Percentiles rank a stretch among this genome's conserved stretches.
phyloP scores from a whole-genome alignment of 2,329 filamentous ascomycete genomes.

The Pestalotiopsis sp. region DNA sequence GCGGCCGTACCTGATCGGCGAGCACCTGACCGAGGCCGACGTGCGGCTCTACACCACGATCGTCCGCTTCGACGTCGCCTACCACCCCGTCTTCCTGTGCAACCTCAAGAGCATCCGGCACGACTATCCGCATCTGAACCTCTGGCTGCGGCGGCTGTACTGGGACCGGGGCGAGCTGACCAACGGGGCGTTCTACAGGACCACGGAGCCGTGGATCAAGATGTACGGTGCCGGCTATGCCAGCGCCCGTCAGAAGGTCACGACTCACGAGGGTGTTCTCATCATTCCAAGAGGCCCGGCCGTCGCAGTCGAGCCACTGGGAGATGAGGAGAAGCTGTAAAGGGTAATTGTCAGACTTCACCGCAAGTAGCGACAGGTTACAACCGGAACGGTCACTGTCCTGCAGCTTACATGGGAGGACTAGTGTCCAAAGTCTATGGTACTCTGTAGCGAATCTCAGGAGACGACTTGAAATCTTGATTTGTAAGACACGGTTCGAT shows the following conservation, averaged over 20 bases:
- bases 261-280: conserved; percentile 27
- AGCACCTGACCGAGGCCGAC: conserved; percentile 69
- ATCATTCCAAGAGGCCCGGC: conserved; percentile 32
- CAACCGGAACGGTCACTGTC: background rate
- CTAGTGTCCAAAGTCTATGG: background rate
- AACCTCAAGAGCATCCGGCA: conserved; percentile 65
- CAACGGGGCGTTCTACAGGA: conserved; percentile 65
- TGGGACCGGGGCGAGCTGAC: conserved; percentile 56
- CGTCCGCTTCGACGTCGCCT: conserved; percentile 69
- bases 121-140: conserved; percentile 68
- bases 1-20: conserved; percentile 62
- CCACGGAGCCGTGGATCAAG: conserved; percentile 60
- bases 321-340: conserved; percentile 23
- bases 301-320: conserved; percentile 26
- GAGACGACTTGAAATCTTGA: background rate
- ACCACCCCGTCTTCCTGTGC: conserved; percentile 67
- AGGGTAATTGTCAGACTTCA: background rate
- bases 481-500: background rate
- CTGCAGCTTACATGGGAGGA: background rate
- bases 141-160: conserved; percentile 70
- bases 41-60: conserved; percentile 69
- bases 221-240: conserved; percentile 34
- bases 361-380: background rate
- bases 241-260: conserved; percentile 24
- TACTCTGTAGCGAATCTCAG: background rate